These are phyloP conservation scores for Paracoccidioides lutzii DNA, from an alignment of 2,329 filamentous ascomycete genomes.

Conservation along the genomic window DNA sequence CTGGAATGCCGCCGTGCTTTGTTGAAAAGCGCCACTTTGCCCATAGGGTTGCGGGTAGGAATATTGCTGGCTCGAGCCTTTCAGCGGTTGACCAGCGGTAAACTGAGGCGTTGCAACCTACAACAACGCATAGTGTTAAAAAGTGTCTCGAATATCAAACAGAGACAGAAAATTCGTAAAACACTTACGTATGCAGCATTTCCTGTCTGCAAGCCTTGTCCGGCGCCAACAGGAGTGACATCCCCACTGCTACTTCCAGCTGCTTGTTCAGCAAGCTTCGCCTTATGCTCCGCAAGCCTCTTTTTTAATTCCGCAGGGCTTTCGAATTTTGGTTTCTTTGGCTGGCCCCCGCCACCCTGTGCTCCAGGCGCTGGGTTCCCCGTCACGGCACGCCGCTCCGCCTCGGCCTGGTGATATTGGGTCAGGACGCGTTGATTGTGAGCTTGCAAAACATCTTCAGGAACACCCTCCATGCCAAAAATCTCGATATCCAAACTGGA, in stretches of 20 bases:
- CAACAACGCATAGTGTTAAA: background rate
- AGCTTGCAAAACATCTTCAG: constrained; percentile 66
- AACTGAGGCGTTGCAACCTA: constrained; percentile 33
- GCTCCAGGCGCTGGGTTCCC: constrained; percentile 67
- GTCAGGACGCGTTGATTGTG: constrained; percentile 79
- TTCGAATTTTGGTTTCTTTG: constrained; percentile 60
- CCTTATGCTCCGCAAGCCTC: constrained; percentile 64
- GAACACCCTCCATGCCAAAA: constrained; percentile 96
- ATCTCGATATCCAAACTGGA: constrained; percentile 84
- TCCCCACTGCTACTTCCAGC: constrained; percentile 45
- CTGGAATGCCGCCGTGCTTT: constrained; percentile 21
- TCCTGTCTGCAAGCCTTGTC: constrained; percentile 37
- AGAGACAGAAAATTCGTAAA: constrained; percentile 1
- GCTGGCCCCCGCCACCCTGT: constrained; percentile 25
- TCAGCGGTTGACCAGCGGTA: constrained; percentile 32
- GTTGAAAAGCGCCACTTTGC: constrained; percentile 31
- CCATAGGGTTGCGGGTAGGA: constrained; percentile 31
- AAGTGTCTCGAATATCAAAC: background rate
- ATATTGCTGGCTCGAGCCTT: constrained; percentile 31
- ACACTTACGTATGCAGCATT: constrained; percentile 45
- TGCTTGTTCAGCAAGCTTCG: constrained; percentile 47
- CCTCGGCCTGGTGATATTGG: constrained; percentile 73
- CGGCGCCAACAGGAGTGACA: constrained; percentile 41
- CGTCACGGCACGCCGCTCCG: constrained; percentile 65
- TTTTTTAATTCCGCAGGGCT: constrained; percentile 64